phyloP scores from a whole-genome alignment of 2,329 filamentous ascomycete species.

The Geosmithia putterillii region DNA sequence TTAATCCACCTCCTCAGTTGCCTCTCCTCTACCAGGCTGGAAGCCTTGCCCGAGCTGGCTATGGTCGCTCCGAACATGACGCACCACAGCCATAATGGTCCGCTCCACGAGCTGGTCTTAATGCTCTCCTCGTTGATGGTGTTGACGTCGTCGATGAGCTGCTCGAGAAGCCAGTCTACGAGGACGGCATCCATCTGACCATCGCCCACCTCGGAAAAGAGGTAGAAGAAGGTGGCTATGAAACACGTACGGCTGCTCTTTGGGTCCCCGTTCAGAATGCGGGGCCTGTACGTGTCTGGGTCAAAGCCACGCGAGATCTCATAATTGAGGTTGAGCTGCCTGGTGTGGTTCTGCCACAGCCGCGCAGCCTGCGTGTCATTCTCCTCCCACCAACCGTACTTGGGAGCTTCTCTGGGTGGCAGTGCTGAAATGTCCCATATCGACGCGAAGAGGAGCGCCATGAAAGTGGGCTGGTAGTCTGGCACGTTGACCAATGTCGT shows the following conservation, averaged over 20 bases:
- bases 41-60: slow-evolving; percentile 21
- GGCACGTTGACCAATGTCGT: slow-evolving; percentile 25
- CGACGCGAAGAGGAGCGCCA: slow-evolving; percentile 29
- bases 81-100: slow-evolving; percentile 31
- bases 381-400: slow-evolving; percentile 23
- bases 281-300: slow-evolving; percentile 17
- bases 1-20: slow-evolving; percentile 24
- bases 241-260: slow-evolving; percentile 29
- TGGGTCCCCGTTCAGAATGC: slow-evolving; percentile 20
- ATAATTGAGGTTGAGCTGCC: slow-evolving; percentile 20
- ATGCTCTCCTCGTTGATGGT: slow-evolving; percentile 25
- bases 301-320: slow-evolving; percentile 21
- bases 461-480: slow-evolving; percentile 30
- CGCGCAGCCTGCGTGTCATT: slow-evolving; percentile 20
- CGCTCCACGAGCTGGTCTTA: slow-evolving; percentile 26
- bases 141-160: slow-evolving; percentile 29
- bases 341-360: slow-evolving; percentile 22
- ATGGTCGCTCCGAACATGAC: slow-evolving; percentile 31
- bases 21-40: slow-evolving; percentile 19
- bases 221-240: slow-evolving; percentile 33
- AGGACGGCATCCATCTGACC: slow-evolving; percentile 27
- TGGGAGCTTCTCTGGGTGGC: slow-evolving; percentile 19
- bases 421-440: slow-evolving; percentile 25
- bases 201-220: slow-evolving; percentile 29
- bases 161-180: slow-evolving; percentile 31